Evolutionary conservation across 441 rosid genomes (phyloP), one percentile per base, ranked within the genome.

Genomic region (Viola pubescens): DNA sequence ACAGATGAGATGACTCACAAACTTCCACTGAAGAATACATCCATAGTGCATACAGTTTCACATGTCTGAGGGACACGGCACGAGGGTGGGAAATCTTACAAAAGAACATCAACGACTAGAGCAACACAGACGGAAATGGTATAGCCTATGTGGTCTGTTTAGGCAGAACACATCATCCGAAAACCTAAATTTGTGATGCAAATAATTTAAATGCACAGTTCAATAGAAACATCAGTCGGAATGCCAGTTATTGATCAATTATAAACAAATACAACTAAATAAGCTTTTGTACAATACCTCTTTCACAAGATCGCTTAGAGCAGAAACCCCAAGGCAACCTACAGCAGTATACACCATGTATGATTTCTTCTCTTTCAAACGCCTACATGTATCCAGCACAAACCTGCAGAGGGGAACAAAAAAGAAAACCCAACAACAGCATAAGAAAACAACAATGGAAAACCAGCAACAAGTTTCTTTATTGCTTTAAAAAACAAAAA

Each of bases 311-410:
- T 84, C 91, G 59, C 66, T 68, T n/a, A 91, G 48, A 0, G 89
- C 89, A 58, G 88, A 60, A 70, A 87, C 65, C 47, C 97, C 95
- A 50, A 89, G 75, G 72, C 87, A 85, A 57, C 94, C 91, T 34
- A 87, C 91, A 48, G 97, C 95, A 45, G 85, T 80, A 65, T 84
- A 89, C 12, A 89, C 81, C 98, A 89, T 80, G 78, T 91, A 91
- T 3, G 97, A 85, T 75, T 92, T 92, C 83, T 66, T 92, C 72
- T 92, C 98, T 65, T 78, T 89, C 64, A 92, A 65, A 59, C 82
- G 79, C 68, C 85, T 80, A 71, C 98, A 92, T 1, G 85, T 79
- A 67, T 85, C 87, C 45, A 79, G 58, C 41, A 87, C 97, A 75
- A 91, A 87, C 81, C 97, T 91, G 83, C 60, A 67, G 75, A 26